Conservation (phyloP, 192 early-diverging fungal species). For the Cetraspora pellucida region DNA sequence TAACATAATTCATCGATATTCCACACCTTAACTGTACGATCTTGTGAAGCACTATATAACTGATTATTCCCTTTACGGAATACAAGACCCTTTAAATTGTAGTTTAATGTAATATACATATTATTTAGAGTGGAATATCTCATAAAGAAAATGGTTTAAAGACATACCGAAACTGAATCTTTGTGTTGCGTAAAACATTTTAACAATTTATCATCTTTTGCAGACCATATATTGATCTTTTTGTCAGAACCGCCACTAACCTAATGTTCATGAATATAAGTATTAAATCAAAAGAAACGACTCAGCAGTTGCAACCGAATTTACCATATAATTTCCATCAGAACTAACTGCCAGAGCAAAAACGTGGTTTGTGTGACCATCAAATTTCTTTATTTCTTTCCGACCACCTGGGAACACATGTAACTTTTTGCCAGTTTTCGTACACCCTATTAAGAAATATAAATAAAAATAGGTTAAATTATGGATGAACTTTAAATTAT, state of each 20-base stretch:
- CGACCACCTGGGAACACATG: constrained; percentile 71
- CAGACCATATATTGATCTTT: constrained; percentile 90
- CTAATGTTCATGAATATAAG: constrained; percentile 33
- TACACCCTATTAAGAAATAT: constrained; percentile 54
- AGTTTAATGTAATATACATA: neutral
- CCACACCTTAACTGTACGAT: constrained; percentile 97
- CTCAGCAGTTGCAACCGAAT: neutral
- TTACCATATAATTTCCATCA: constrained; percentile 66
- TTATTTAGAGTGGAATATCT: neutral
- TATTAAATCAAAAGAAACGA: neutral
- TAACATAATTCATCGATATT: constrained; percentile 90
- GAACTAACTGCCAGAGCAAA: constrained; percentile 70
- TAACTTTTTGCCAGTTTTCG: constrained; percentile 68
- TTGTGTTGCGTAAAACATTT: constrained; percentile 86
- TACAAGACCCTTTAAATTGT: constrained; percentile 58
- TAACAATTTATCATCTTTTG: constrained; percentile 72
- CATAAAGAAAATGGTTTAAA: neutral
- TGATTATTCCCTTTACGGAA: constrained; percentile 83
- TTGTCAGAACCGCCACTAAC: constrained; percentile 91
- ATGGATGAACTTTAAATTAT: neutral
- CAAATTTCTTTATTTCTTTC: constrained; percentile 64
- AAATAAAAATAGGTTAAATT: constrained; percentile 24
- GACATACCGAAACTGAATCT: constrained; percentile 76
- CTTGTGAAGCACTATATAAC: constrained; percentile 86
- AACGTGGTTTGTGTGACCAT: constrained; percentile 77